These are phyloP conservation scores for Dendrobium chrysotoxum DNA, from an alignment of 106 monocot genomes.

Conservation along the genomic window DNA sequence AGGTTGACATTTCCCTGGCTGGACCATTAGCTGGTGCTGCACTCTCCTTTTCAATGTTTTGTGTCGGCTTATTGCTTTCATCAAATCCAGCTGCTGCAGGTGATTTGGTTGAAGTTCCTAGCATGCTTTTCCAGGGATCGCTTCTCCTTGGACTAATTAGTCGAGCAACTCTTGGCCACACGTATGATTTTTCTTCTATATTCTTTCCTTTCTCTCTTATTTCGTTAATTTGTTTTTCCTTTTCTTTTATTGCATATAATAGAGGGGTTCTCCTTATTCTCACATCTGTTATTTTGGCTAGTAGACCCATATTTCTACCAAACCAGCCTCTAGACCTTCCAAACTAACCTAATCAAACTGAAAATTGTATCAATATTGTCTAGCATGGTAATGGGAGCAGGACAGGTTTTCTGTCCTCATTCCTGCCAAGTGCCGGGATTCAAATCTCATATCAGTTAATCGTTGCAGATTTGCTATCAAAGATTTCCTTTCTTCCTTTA, in stretches of 20 bases:
- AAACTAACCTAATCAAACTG: not conserved
- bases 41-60: constrained; percentile 95
- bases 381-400: no score
- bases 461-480: no score
- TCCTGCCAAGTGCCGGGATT: no score
- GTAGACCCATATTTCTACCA: not conserved
- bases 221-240: not conserved
- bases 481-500: no score
- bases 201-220: constrained; percentile 6
- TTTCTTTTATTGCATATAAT: not conserved
- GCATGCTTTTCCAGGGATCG: constrained; percentile 87
- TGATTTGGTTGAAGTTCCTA: constrained; percentile 86
- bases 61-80: constrained; percentile 69
- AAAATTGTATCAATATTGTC: not conserved
- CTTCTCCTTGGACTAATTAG: constrained; percentile 94
- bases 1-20: constrained; percentile 81
- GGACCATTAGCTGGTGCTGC: constrained; percentile 90
- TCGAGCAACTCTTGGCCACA: constrained; percentile 82
- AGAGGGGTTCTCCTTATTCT: not conserved
- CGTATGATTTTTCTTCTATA: constrained; percentile 35
- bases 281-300: not conserved
- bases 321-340: not conserved
- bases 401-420: no score
- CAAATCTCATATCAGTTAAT: no score
- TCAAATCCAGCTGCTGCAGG: constrained; percentile 59